phyloP scores from a whole-genome alignment of 495 filamentous ascomycete genomes.

The Penicillium ochrochloron region DNA sequence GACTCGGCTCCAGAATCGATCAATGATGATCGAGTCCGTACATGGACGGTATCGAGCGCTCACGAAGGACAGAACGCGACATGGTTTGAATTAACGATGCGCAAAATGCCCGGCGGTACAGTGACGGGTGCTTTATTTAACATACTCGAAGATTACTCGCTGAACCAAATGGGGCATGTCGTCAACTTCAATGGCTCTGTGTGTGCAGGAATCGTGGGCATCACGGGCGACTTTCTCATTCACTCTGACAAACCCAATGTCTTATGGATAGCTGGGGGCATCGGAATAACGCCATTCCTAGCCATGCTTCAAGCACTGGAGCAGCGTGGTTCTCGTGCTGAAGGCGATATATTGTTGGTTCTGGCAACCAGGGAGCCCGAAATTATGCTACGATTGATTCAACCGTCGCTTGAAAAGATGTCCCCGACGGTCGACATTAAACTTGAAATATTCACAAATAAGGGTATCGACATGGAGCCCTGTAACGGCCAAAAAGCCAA shows the following conservation, averaged over 20 bases:
- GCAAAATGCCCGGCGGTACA: slow-evolving; percentile 20
- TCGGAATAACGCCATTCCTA: slow-evolving; percentile 26
- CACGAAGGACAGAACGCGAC: slow-evolving; percentile 15
- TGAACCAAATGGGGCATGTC: background rate
- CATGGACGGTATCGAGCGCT: slow-evolving; percentile 29
- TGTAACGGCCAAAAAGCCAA: background rate
- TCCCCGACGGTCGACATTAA: slow-evolving; percentile 2
- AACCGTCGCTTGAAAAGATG: slow-evolving; percentile 13
- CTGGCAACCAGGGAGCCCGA: slow-evolving; percentile 26
- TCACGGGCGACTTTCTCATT: slow-evolving; percentile 25
- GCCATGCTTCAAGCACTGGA: slow-evolving; percentile 23
- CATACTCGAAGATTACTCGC: background rate
- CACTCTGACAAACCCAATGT: slow-evolving; percentile 8
- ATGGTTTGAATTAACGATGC: slow-evolving; percentile 28
- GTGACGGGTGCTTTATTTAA: slow-evolving; percentile 28
- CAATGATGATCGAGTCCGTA: slow-evolving; percentile 29
- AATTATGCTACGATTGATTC: slow-evolving; percentile 16
- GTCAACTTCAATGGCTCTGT: slow-evolving; percentile 3
- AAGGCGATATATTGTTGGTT: slow-evolving; percentile 12
- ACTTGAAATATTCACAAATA: slow-evolving; percentile 15
- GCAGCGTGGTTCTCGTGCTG: background rate
- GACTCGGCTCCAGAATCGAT: slow-evolving; percentile 16
- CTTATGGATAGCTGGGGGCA: slow-evolving; percentile 23
- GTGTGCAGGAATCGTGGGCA: slow-evolving; percentile 22
- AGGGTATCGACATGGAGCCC: background rate